phyloP scores from a whole-genome alignment of 331 rosid genomes.

The Rhamnella rubrinervis region DNA sequence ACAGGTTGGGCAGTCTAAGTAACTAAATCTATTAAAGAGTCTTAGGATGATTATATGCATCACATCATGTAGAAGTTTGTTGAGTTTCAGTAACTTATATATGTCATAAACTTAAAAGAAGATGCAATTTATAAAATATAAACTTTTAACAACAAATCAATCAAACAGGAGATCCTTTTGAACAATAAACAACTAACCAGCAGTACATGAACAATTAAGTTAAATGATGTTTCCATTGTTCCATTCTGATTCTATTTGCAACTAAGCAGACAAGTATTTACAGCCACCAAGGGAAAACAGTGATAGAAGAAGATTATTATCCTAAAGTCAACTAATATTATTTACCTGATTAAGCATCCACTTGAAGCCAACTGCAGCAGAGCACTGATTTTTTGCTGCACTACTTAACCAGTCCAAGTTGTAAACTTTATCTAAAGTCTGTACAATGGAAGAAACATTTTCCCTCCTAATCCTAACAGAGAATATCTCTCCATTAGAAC shows the following conservation, averaged over 20 bases:
- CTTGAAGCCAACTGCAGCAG: constrained; percentile 96
- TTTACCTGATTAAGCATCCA: constrained; percentile 99
- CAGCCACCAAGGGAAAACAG: not conserved
- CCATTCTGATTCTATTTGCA: not conserved
- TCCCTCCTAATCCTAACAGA: constrained; percentile 64
- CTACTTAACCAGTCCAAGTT: constrained; percentile 93
- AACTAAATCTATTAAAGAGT: too few species aligned
- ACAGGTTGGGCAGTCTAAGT: too few species aligned
- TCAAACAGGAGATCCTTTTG: too few species aligned
- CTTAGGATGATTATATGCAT: too few species aligned
- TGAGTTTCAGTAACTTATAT: too few species aligned
- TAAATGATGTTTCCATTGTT: not conserved
- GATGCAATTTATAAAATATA: not conserved
- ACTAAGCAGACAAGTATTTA: not conserved
- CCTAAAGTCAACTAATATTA: constrained; percentile 6
- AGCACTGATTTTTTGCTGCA: constrained; percentile 92
- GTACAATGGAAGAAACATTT: constrained; percentile 65
- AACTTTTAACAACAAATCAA: not conserved
- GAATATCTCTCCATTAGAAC: constrained; percentile 94
- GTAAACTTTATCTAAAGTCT: constrained; percentile 77
- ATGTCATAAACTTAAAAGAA: not conserved
- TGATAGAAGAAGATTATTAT: not conserved
- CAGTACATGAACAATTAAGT: not conserved
- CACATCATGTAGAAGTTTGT: too few species aligned
- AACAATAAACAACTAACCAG: too few species aligned